Conservation (phyloP, 345 rosid genomes). For the Durio zibethinus region DNA sequence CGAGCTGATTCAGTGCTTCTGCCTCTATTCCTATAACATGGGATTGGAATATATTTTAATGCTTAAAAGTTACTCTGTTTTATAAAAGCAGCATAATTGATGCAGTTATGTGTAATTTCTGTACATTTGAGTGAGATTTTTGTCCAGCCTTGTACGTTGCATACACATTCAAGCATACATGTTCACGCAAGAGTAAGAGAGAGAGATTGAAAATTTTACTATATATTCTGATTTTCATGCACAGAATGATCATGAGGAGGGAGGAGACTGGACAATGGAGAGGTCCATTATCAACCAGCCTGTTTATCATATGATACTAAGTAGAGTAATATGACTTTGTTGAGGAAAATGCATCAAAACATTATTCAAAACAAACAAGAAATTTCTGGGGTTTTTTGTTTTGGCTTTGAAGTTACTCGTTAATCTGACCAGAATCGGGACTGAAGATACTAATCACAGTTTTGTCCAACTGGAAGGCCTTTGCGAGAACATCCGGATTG, state of each 20-base stretch:
- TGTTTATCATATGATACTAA: neutral
- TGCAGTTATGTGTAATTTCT: too few species aligned
- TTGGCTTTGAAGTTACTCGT: neutral
- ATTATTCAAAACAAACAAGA: neutral
- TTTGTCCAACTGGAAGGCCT: constrained; percentile 25
- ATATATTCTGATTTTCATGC: neutral
- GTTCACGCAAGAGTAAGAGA: too few species aligned
- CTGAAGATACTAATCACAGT: constrained; percentile 11
- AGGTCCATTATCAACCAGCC: neutral
- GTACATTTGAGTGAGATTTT: too few species aligned
- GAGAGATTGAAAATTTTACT: neutral
- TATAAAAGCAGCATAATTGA: too few species aligned
- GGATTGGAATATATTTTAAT: too few species aligned
- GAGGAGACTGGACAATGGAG: neutral
- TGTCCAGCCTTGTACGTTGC: too few species aligned
- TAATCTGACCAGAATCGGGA: neutral
- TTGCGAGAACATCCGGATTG: constrained; percentile 14
- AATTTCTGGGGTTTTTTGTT: neutral
- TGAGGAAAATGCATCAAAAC: neutral
- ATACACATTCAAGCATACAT: too few species aligned
- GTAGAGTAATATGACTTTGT: neutral
- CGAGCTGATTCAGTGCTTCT: too few species aligned
- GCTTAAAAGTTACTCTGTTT: too few species aligned
- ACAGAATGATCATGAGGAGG: neutral
- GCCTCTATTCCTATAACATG: too few species aligned